Conservation (phyloP, 2,329 filamentous ascomycete genomes). For the Anthostomella pinea region DNA sequence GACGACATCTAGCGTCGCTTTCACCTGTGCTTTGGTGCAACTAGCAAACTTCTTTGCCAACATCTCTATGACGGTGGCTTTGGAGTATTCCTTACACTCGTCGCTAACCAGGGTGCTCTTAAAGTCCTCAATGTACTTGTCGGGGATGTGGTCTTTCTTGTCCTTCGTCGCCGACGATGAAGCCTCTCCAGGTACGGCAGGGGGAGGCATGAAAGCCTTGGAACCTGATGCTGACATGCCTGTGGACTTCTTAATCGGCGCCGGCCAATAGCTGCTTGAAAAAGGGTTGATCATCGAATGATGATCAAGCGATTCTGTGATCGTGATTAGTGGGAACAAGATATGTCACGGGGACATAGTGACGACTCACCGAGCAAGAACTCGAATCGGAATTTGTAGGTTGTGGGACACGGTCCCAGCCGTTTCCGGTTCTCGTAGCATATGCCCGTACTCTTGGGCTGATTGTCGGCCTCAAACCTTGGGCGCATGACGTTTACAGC, state of each 20-base stretch:
- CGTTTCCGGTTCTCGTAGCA: slow-evolving; percentile 70
- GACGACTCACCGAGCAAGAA: slow-evolving; percentile 63
- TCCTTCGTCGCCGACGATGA: slow-evolving; percentile 14
- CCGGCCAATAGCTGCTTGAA: slow-evolving; percentile 73
- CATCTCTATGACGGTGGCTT: slow-evolving; percentile 70
- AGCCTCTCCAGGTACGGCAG: slow-evolving; percentile 13
- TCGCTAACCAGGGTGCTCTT: slow-evolving; percentile 68
- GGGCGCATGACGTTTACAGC: slow-evolving; percentile 43
- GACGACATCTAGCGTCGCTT: slow-evolving; percentile 63
- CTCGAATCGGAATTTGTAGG: slow-evolving; percentile 68
- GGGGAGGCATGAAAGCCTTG: slow-evolving; percentile 22
- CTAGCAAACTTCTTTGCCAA: slow-evolving; percentile 73
- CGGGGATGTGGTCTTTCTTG: slow-evolving; percentile 46
- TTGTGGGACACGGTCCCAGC: slow-evolving; percentile 45
- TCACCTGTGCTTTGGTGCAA: slow-evolving; percentile 67
- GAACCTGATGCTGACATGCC: slow-evolving; percentile 8
- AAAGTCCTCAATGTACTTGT: slow-evolving; percentile 62
- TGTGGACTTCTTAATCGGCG: slow-evolving; percentile 36
- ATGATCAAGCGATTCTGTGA: slow-evolving; percentile 44
- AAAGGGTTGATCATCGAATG: slow-evolving; percentile 74
- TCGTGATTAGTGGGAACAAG: slow-evolving; percentile 15
- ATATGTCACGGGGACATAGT: slow-evolving; percentile 17
- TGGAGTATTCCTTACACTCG: slow-evolving; percentile 58
- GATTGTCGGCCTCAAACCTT: slow-evolving; percentile 58
- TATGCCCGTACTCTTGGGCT: slow-evolving; percentile 75